Conservation (phyloP, 331 rosid species). For the Rhamnella rubrinervis region DNA sequence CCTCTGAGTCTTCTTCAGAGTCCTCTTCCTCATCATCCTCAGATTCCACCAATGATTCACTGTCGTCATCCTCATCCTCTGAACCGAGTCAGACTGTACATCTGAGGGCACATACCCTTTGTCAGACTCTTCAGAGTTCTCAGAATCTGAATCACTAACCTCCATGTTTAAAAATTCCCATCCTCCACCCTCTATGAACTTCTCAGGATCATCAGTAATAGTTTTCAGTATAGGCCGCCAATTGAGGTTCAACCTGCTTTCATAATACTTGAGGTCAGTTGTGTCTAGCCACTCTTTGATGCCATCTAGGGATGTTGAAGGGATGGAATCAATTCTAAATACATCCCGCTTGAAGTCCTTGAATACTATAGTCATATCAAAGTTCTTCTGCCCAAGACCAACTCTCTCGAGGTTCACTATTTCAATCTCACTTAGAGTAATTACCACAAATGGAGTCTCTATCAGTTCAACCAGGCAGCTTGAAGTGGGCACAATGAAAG, state of each 20-base stretch:
- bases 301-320: slow-evolving; percentile 77
- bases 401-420: slow-evolving; percentile 86
- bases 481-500: slow-evolving; percentile 78
- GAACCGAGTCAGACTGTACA: slow-evolving; percentile 72
- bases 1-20: slow-evolving; percentile 57
- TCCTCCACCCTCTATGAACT: slow-evolving; percentile 80
- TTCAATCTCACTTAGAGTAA: slow-evolving; percentile 73
- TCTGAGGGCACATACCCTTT: slow-evolving; percentile 76
- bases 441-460: slow-evolving; percentile 79
- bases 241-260: slow-evolving; percentile 80
- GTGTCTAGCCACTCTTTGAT: slow-evolving; percentile 87
- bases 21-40: slow-evolving; percentile 64
- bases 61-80: slow-evolving; percentile 58
- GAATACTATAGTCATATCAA: slow-evolving; percentile 74
- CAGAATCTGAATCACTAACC: slow-evolving; percentile 76
- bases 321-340: slow-evolving; percentile 74
- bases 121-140: slow-evolving; percentile 70
- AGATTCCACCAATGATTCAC: slow-evolving; percentile 71
- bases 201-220: slow-evolving; percentile 74
- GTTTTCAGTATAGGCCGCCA: slow-evolving; percentile 89
- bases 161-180: slow-evolving; percentile 83
- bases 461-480: slow-evolving; percentile 79
- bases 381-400: slow-evolving; percentile 88
- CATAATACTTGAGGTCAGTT: slow-evolving; percentile 75
- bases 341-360: slow-evolving; percentile 86